These are phyloP conservation scores for Arctostaphylos glauca DNA, from an alignment of 148 eudicot genomes.

Conservation along the genomic window DNA sequence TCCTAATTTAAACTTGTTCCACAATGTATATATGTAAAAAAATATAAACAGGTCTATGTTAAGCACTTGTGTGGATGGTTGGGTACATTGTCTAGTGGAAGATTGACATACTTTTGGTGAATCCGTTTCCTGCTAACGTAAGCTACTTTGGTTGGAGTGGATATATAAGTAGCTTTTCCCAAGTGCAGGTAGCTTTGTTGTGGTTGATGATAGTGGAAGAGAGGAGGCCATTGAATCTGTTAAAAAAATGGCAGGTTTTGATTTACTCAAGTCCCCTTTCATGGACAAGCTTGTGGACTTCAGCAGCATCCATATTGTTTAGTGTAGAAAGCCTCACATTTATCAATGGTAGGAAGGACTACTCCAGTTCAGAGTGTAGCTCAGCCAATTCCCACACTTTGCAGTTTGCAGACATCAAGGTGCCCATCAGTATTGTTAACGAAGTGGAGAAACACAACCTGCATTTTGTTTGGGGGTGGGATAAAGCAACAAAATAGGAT, in stretches of 20 bases:
- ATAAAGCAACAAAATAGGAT: no score
- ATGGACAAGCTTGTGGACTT: slow-evolving; percentile 71
- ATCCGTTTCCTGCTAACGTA: background rate
- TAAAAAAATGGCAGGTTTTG: slow-evolving; percentile 68
- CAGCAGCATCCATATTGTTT: slow-evolving; percentile 73
- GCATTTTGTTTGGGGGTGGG: no score
- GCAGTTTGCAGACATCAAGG: no score
- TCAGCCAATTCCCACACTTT: no score
- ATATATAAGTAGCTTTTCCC: background rate
- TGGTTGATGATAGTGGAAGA: slow-evolving; percentile 80
- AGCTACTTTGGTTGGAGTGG: background rate
- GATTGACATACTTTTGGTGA: background rate
- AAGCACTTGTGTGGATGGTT: background rate
- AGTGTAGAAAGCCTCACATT: background rate
- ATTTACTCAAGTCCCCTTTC: slow-evolving; percentile 71
- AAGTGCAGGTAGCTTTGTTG: slow-evolving; percentile 77
- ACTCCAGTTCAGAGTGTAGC: no score
- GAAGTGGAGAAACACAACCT: no score
- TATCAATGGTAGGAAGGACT: no score
- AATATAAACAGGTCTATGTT: background rate
- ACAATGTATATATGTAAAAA: background rate
- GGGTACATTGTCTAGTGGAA: background rate
- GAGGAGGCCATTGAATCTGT: slow-evolving; percentile 82
- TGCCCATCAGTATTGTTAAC: no score
- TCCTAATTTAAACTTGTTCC: background rate